phyloP scores from a whole-genome alignment of 371 early-diverging fungal genomes.

The Actinomortierella ambigua region DNA sequence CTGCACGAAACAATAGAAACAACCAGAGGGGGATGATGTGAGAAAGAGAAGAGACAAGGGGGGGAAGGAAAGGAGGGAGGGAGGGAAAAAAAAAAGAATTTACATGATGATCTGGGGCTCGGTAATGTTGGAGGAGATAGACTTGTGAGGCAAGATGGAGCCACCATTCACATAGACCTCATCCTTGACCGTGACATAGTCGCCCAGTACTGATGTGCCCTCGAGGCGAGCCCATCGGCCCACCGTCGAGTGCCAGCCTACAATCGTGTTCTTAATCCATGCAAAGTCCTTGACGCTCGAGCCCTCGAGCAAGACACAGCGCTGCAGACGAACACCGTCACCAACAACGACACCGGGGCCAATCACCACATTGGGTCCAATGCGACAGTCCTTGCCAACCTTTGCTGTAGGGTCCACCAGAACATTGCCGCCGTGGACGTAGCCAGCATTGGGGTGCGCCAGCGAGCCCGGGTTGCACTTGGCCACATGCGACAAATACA shows the following conservation, averaged over 20 bases:
- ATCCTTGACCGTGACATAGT: slow-evolving; percentile 92
- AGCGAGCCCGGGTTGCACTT: slow-evolving; percentile 74
- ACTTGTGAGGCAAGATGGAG: slow-evolving; percentile 92
- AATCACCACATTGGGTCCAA: slow-evolving; percentile 94
- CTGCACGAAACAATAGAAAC: not conserved
- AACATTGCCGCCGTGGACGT: slow-evolving; percentile 82
- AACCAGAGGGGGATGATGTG: not conserved
- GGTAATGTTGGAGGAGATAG: slow-evolving; percentile 81
- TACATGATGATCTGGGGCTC: slow-evolving; percentile 97
- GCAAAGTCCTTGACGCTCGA: slow-evolving; percentile 87
- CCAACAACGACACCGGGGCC: slow-evolving; percentile 95
- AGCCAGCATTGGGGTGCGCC: slow-evolving; percentile 60
- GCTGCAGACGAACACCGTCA: slow-evolving; percentile 91
- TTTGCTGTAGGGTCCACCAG: slow-evolving; percentile 90
- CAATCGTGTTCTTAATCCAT: slow-evolving; percentile 90
- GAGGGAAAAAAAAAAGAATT: slow-evolving; percentile 12
- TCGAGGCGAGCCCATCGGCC: slow-evolving; percentile 95
- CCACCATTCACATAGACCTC: slow-evolving; percentile 96
- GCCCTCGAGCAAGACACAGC: slow-evolving; percentile 91
- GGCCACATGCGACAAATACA: slow-evolving; percentile 86
- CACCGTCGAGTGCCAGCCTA: slow-evolving; percentile 96
- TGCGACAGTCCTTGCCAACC: slow-evolving; percentile 93
- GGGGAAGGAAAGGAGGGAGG: not conserved
- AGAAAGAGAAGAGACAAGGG: not conserved
- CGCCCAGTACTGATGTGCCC: slow-evolving; percentile 92